Evolutionary conservation across 805 yeast genomes (phyloP).

Genomic region (Kazachstania martiniae): DNA sequence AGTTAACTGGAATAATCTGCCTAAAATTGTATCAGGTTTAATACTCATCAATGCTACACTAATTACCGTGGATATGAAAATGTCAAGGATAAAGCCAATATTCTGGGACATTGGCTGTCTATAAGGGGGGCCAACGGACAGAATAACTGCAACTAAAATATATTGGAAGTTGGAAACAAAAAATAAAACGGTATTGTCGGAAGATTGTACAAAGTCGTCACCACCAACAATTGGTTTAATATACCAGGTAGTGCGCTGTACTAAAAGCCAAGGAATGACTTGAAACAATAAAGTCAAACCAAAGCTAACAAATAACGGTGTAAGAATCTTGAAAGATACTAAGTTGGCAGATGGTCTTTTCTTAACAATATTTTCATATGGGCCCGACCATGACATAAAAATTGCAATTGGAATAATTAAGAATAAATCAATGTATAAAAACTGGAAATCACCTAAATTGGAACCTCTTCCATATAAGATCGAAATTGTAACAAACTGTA

Average conservation of each 20-base stretch:
- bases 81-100: slow-evolving; percentile 58
- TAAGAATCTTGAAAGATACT: slow-evolving; percentile 76
- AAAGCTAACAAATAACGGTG: slow-evolving; percentile 76
- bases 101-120: slow-evolving; percentile 64
- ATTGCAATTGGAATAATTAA: slow-evolving; percentile 90
- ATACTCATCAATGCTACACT: slow-evolving; percentile 48
- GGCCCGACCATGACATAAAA: slow-evolving; percentile 95
- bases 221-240: slow-evolving; percentile 70
- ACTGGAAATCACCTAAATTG: slow-evolving; percentile 94
- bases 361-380: slow-evolving; percentile 44
- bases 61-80: slow-evolving; percentile 37
- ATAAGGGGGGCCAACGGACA: slow-evolving; percentile 90
- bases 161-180: slow-evolving; percentile 80
- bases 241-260: slow-evolving; percentile 62
- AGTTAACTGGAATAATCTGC: slow-evolving; percentile 68
- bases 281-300: slow-evolving; percentile 55
- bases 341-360: slow-evolving; percentile 92
- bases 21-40: slow-evolving; percentile 43
- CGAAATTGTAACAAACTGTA: slow-evolving; percentile 83
- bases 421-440: slow-evolving; percentile 83
- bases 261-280: slow-evolving; percentile 50
- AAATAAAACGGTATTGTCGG: slow-evolving; percentile 85
- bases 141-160: slow-evolving; percentile 68
- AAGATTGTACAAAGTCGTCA: slow-evolving; percentile 67
- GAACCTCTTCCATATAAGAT: slow-evolving; percentile 80